Evolutionary conservation across 768 basidiomycete species (phyloP).

Genomic region (Naganishia friedmannii): DNA sequence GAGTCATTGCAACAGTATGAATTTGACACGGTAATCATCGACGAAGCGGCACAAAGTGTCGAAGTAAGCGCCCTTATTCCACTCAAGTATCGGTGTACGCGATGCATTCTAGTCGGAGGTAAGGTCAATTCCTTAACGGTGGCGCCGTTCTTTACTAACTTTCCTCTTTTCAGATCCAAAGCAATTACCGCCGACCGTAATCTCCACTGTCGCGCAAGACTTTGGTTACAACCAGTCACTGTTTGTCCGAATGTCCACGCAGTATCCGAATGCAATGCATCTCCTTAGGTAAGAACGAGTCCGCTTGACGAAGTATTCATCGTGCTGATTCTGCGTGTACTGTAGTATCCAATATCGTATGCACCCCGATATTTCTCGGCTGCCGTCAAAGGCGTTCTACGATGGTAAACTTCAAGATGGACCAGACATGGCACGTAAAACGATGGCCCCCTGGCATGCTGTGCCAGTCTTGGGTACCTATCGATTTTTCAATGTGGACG

Average conservation of each 20-base stretch:
- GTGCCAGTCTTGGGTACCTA: conserved; percentile 77
- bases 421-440: conserved; percentile 79
- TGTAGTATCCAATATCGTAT: conserved; percentile 96
- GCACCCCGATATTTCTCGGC: conserved; percentile 89
- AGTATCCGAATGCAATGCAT: conserved; percentile 77
- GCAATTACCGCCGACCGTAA: conserved; percentile 91
- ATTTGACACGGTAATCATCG: conserved; percentile 94
- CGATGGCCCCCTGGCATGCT: conserved; percentile 78
- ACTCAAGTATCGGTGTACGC: conserved; percentile 75
- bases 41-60: conserved; percentile 95
- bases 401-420: conserved; percentile 75
- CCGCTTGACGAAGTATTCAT: neutral
- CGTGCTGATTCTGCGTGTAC: neutral
- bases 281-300: conserved; percentile 67
- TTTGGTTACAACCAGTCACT: conserved; percentile 78
- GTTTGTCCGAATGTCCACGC: conserved; percentile 84
- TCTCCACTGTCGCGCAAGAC: conserved; percentile 62
- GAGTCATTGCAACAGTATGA: conserved; percentile 74
- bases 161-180: conserved; percentile 51
- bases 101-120: conserved; percentile 93
- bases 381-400: conserved; percentile 89
- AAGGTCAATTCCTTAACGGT: conserved; percentile 33
- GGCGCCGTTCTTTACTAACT: neutral
- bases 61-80: conserved; percentile 94
- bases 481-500: conserved; percentile 79